A percentile compares a stretch with the other conserved stretches of the same genome.
Evolutionary conservation across 257 asterid genomes (phyloP).

Genomic region (Henckelia pumila): DNA sequence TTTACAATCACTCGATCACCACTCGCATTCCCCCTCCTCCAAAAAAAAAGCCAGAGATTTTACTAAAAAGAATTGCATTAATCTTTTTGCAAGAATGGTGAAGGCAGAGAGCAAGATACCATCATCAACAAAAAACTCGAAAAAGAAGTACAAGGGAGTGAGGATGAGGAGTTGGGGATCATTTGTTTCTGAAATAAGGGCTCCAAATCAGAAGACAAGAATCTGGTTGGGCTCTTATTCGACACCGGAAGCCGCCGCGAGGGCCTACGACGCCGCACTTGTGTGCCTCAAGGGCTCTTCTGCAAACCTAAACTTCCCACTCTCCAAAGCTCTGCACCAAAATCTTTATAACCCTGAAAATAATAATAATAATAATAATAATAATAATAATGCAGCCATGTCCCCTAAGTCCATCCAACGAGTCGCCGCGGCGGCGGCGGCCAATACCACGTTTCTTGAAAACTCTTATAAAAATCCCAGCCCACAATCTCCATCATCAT

Average conservation of each 20-base stretch:
- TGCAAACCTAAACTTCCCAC: slow-evolving; percentile 72
- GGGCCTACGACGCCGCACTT: slow-evolving; percentile 56
- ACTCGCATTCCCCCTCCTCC: not conserved
- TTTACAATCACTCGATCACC: slow-evolving; percentile 26
- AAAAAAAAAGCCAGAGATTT: not conserved
- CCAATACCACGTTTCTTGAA: slow-evolving; percentile 15
- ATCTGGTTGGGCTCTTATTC: slow-evolving; percentile 57
- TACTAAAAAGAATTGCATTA: not conserved
- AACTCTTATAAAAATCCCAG: slow-evolving; percentile 8
- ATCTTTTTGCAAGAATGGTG: slow-evolving; percentile 45
- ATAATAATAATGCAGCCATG: slow-evolving; percentile 28
- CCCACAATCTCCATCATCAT: slow-evolving; percentile 22
- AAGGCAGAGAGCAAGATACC: slow-evolving; percentile 39
- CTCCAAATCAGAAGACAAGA: slow-evolving; percentile 50
- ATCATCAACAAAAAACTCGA: slow-evolving; percentile 24
- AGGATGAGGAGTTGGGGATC: slow-evolving; percentile 53
- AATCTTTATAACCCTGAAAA: slow-evolving; percentile 3
- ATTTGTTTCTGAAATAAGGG: slow-evolving; percentile 46
- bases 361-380: no score
- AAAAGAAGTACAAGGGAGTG: slow-evolving; percentile 51
- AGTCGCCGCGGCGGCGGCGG: slow-evolving; percentile 58
- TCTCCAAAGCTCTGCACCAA: slow-evolving; percentile 10
- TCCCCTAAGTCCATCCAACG: slow-evolving; percentile 82
- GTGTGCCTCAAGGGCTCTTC: slow-evolving; percentile 70
- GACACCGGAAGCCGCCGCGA: slow-evolving; percentile 51